A percentile compares a stretch with the other conserved stretches of the same genome.
These are phyloP conservation scores for Micromonas commoda DNA, from an alignment of 139 green algal species.

Conservation along the genomic window DNA sequence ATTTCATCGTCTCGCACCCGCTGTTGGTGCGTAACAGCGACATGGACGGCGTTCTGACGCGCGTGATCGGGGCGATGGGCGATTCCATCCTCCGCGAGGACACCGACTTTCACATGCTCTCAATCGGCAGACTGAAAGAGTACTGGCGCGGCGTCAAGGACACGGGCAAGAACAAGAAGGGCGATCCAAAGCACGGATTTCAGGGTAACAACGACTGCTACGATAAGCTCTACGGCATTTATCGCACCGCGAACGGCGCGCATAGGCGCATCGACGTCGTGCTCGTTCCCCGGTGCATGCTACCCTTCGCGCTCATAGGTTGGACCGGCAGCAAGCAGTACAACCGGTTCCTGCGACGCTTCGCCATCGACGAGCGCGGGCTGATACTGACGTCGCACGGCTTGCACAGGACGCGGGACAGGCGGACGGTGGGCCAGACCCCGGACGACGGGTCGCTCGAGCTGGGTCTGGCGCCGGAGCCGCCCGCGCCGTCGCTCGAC, in stretches of 20 bases:
- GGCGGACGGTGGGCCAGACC: too few relatives aligned
- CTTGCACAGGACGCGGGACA: conserved; percentile 2
- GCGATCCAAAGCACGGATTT: too few relatives aligned
- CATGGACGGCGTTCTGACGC: neutral
- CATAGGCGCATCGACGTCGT: conserved; percentile 45
- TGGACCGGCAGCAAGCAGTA: conserved; percentile 37
- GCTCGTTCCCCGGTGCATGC: conserved; percentile 28
- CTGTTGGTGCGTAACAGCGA: neutral
- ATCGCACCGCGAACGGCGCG: conserved; percentile 26
- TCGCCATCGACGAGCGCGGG: conserved; percentile 23
- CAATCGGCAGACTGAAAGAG: too few relatives aligned
- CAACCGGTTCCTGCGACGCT: conserved; percentile 39
- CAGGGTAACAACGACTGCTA: neutral
- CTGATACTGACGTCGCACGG: conserved; percentile 44
- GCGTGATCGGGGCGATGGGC: neutral
- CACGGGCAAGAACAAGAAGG: neutral
- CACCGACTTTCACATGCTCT: neutral
- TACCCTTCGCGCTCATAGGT: conserved; percentile 37
- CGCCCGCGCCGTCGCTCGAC: conserved; percentile 28
- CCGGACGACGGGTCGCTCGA: too few relatives aligned
- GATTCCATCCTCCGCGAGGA: neutral
- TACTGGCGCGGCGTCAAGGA: too few relatives aligned
- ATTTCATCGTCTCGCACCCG: neutral
- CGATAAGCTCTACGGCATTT: conserved; percentile 37
- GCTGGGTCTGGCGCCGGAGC: too few relatives aligned